Conservation (phyloP, 2,329 filamentous ascomycete species). For the Neofusicoccum umdonicola region DNA sequence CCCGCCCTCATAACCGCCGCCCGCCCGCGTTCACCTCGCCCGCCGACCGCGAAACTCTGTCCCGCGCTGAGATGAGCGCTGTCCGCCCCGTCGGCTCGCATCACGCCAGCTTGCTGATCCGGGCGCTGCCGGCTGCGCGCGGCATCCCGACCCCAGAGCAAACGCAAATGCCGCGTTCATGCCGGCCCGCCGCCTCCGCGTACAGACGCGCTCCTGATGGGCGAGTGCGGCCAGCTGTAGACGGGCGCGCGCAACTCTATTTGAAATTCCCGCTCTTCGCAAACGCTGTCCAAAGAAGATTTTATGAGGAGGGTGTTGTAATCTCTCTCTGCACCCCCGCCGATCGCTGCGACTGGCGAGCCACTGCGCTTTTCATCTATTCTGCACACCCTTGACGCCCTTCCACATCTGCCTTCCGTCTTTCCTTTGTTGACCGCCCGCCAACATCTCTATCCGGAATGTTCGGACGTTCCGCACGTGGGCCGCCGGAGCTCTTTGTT, state of each 20-base stretch:
- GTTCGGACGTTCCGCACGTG: constrained; percentile 9
- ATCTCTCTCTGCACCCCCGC: neutral
- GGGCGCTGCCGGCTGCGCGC: too few species aligned
- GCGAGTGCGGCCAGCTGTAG: neutral
- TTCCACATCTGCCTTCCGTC: neutral
- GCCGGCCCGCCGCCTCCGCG: too few species aligned
- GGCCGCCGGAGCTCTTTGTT: constrained; percentile 5
- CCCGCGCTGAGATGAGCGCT: too few species aligned
- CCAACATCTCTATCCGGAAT: constrained; percentile 8
- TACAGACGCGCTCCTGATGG: too few species aligned
- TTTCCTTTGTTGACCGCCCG: neutral
- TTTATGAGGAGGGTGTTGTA: neutral
- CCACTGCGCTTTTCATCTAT: neutral
- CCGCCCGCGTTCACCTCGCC: too few species aligned
- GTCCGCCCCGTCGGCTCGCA: too few species aligned
- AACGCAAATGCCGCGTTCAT: too few species aligned
- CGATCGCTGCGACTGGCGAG: neutral
- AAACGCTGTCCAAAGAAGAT: neutral
- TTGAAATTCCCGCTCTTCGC: neutral
- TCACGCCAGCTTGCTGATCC: too few species aligned
- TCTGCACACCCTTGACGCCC: neutral
- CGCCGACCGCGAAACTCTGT: too few species aligned
- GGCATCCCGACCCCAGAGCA: too few species aligned
- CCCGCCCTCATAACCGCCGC: too few species aligned
- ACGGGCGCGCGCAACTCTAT: neutral